Evolutionary conservation across 371 early-diverging fungal genomes (phyloP), one percentile per base, ranked within the genome.

Genomic region (Parasitella parasitica): DNA sequence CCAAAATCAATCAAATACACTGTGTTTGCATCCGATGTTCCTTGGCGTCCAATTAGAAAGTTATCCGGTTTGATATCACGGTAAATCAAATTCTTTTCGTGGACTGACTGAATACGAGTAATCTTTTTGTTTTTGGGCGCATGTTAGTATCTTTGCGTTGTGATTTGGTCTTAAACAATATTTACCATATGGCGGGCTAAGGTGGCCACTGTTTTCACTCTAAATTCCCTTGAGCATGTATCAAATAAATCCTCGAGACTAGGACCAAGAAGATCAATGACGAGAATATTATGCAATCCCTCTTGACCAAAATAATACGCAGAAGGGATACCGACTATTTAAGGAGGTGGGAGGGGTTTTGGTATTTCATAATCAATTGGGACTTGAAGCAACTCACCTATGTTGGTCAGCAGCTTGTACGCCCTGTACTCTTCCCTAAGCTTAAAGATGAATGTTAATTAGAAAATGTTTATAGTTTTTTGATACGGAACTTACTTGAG

Each of bases 31-130:
- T 82, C 69, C 37, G 87, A 84, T 18, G 86, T 83, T 59, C 82
- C 73, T 4, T 93, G 88, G n/a, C 90, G 80, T 32, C 97, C 97
- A 64, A 97, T 90, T 50, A 98, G 80, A 73, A 99, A 99, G 84
- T 99, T 99, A 76, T 99, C 99, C 24, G 99, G 99, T 73, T 99
- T 99, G 68, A 99, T 97, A 78, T 99, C 99, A 61, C 99, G 88
- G 75, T 99, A 98, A 49, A 99, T 92, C 51, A 96, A 81, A 70
- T 95, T 91, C 72, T 90, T 89, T 64, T 96, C 94, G 73, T 99
- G 99, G 49, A 99, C 87, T 6, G 87, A 82, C 82, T 98, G 97
- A 20, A 98, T 88, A 55, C 94, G 87, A 20, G 84, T 84, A 50
- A 99, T 83, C 92, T 92, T 32, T 6, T 32, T n/a, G n/a, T n/a